Base-by-base conservation (phyloP, 1,139 yeast species). In the Candida freyschussii region DNA sequence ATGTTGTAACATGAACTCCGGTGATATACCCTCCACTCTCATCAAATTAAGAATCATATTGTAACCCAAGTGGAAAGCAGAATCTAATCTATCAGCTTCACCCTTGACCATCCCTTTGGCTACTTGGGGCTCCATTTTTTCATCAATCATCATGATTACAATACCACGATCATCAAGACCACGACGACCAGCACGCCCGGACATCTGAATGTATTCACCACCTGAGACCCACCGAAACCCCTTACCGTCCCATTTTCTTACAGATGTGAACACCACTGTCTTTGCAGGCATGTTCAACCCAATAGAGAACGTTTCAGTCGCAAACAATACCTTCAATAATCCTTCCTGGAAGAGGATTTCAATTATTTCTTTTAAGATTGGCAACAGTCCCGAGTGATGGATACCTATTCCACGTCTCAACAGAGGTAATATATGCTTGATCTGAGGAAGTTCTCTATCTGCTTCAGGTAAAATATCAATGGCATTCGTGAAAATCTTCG, bases 71-170 rank as follows among this genome's bases (percentile, higher is more conserved):
- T 89, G 96, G 72, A 91, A 91, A 0, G 97, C 96, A 18, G 97
- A 89, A 53, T 91, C 96, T 41, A 91, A 69, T 47, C 97, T 69
- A 59, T 91, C 97, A 19, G 97, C 96, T 56, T 86, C 95, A 52
- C 99, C 99, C 56, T 89, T 89, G 13, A 93, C 97, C 98, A 93
- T 93, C 4, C 97, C 96, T 58, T 93, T 93, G 13, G 98, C 98
- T 24, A 91, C 95, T 50, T 87, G 94, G 5, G 98, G 98, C 59
- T 93, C 98, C 98, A 93, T 93, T 55, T 89, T 91, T 57, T 91
- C 97, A 58, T 91, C 97, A 59, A 91, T 87, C 98, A 93, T 93
- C 84, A 93, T 83, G 50, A 93, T 91, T 34, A 93, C 98, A 57
- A 91, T 89, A 63, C 99, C 99, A 56, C 97, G 80, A 56, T 91